Evolutionary conservation across 768 basidiomycete species (phyloP), one percentile per base, ranked within the genome.

Genomic region (Leccinum subgranulosum): DNA sequence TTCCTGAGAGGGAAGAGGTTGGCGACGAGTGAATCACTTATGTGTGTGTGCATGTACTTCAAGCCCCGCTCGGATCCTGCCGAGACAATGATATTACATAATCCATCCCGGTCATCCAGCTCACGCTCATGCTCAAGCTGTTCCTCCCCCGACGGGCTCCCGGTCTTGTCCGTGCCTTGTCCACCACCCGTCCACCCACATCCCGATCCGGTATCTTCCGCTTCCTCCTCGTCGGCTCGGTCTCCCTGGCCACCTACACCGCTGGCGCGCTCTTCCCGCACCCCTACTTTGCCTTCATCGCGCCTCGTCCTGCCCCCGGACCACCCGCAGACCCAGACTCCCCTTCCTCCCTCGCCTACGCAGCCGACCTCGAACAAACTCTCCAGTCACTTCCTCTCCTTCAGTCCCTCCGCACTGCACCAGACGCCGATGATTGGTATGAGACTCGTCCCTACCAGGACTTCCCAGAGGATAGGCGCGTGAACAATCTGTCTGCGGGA

Each of bases 401-500:
- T 0, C 63, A 75, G 25, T 66, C 77, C 31, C 78, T 84, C 31
- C 77, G 90, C 41, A 59, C 68, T 14, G 70, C 75, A 33, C 72
- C 75, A 3, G 84, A 85, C 55, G 75, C 80, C 1, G 72, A 76
- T 28, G 79, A 82, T 39, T 91, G 88, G 88, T 91, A 92, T 65
- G 90, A 89, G 70, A 77, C 79, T 21, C 83, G 92, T 51, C 93
- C 92, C 39, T 94, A 91, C 69, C 71, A 74, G 12, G 74, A 78
- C 17, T 82, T 85, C 27, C 86, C 93, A 0, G 87, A 87, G 58
- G 85, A 88, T 56, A 76, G 84, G 54, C 79, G 87, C 1, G 87
- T 87, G 54, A 94, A 99, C 73, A 89, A 84, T 59, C 76, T 99
- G 50, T 90, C 92, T 0, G 85, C 87, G 3, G 94, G 93, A 4